These are phyloP conservation scores for Ehretia macrophylla DNA, from an alignment of 257 asterid species.

Conservation along the genomic window DNA sequence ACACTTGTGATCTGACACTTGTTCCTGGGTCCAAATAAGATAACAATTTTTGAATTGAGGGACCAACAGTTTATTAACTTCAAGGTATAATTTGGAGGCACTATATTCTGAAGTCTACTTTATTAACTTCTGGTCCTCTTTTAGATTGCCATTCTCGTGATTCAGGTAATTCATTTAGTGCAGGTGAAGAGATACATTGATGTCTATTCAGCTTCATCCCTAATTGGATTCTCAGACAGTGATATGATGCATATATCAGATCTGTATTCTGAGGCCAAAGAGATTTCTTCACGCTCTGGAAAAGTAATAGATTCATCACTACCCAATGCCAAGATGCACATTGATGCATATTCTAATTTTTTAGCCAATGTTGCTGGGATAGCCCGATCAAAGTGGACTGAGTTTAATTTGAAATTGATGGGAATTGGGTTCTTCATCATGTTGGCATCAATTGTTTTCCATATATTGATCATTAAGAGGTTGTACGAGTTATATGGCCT, in stretches of 20 bases:
- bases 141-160: not conserved
- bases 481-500: slow-evolving; percentile 48
- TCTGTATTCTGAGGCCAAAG: slow-evolving; percentile 70
- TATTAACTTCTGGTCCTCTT: not conserved
- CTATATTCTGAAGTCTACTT: not conserved
- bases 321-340: slow-evolving; percentile 45
- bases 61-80: too few species aligned
- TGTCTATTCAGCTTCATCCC: slow-evolving; percentile 87
- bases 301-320: slow-evolving; percentile 13
- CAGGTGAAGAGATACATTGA: slow-evolving; percentile 93
- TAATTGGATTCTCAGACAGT: slow-evolving; percentile 85
- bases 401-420: slow-evolving; percentile 84
- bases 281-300: slow-evolving; percentile 45
- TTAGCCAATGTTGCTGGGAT: slow-evolving; percentile 75
- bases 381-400: slow-evolving; percentile 98
- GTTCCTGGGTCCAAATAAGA: too few species aligned
- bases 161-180: slow-evolving; percentile 28
- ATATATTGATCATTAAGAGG: slow-evolving; percentile 48
- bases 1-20: too few species aligned
- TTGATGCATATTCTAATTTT: slow-evolving; percentile 65
- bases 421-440: slow-evolving; percentile 68
- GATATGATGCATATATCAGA: slow-evolving; percentile 63
- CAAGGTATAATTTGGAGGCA: too few species aligned
- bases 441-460: slow-evolving; percentile 60
- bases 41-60: too few species aligned